These are phyloP conservation scores for Globisporangium radiosum DNA, from an alignment of 352 stramenopile genomes.

Conservation along the genomic window DNA sequence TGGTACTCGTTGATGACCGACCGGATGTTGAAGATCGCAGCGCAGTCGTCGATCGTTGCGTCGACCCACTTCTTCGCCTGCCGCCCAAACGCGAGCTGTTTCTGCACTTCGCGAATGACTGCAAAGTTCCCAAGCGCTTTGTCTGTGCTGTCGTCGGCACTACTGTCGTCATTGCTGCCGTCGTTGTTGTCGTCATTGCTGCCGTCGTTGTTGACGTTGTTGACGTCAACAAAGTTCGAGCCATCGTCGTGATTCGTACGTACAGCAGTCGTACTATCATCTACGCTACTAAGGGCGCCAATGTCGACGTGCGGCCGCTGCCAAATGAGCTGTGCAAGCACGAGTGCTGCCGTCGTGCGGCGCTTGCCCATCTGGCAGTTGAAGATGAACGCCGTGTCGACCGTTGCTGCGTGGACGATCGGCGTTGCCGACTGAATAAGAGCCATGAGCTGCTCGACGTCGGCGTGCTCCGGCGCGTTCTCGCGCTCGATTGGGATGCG, in stretches of 20 bases:
- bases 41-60: constrained; percentile 53
- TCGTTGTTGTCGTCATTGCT: constrained; percentile 6
- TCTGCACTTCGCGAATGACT: constrained; percentile 62
- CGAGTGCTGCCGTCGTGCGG: constrained; percentile 72
- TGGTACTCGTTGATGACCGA: constrained; percentile 75
- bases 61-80: constrained; percentile 78
- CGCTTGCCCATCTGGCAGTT: constrained; percentile 87
- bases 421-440: constrained; percentile 32
- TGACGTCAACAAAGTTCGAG: constrained; percentile 2
- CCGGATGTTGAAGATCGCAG: constrained; percentile 75
- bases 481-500: constrained; percentile 76
- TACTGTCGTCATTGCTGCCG: neutral
- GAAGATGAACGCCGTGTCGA: constrained; percentile 75
- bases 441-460: constrained; percentile 64
- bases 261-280: too few species aligned
- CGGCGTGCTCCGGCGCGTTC: constrained; percentile 70
- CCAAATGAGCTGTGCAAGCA: constrained; percentile 63
- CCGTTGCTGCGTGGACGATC: constrained; percentile 15
- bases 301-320: constrained; percentile 27
- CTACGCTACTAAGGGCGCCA: too few species aligned
- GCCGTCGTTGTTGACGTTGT: constrained; percentile 3
- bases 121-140: constrained; percentile 48
- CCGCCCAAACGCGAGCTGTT: constrained; percentile 34
- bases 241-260: neutral
- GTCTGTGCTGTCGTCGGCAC: neutral